Conservation (phyloP, 495 filamentous ascomycete genomes). For the Talaromyces wortmannii region DNA sequence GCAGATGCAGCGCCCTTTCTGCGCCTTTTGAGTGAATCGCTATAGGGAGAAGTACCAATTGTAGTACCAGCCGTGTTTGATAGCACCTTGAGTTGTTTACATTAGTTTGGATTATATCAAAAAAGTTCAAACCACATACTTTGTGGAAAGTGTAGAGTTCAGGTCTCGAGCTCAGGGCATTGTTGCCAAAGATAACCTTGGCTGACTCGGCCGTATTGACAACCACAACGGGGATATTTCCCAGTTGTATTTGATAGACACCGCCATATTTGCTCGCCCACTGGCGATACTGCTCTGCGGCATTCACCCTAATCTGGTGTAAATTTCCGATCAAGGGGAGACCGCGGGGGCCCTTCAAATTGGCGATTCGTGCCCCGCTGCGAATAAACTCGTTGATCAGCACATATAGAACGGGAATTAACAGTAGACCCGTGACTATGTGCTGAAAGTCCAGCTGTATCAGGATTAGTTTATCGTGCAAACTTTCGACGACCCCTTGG, state of each 20-base stretch:
- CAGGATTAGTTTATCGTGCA: background rate
- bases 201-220: slow-evolving; percentile 52
- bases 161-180: slow-evolving; percentile 53
- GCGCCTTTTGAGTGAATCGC: slow-evolving; percentile 53
- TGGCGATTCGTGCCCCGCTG: slow-evolving; percentile 36
- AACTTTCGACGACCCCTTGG: background rate
- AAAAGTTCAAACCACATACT: slow-evolving; percentile 17
- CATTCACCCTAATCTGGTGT: slow-evolving; percentile 50
- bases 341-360: slow-evolving; percentile 48
- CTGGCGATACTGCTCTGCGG: slow-evolving; percentile 51
- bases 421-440: slow-evolving; percentile 1
- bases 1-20: slow-evolving; percentile 59
- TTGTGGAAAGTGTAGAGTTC: slow-evolving; percentile 63
- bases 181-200: slow-evolving; percentile 50
- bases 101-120: background rate
- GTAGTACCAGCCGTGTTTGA: slow-evolving; percentile 59
- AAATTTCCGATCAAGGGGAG: slow-evolving; percentile 58
- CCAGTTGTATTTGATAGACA: slow-evolving; percentile 60
- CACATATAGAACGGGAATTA: slow-evolving; percentile 36
- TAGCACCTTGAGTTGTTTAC: slow-evolving; percentile 36
- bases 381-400: slow-evolving; percentile 47
- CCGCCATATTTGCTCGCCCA: slow-evolving; percentile 52
- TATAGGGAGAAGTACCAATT: slow-evolving; percentile 58
- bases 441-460: background rate
- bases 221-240: slow-evolving; percentile 54